Percentiles rank a stretch among this genome's conserved stretches.
Conservation (phyloP, 164 flowering plant species). For the Umbilicus rupestris region DNA sequence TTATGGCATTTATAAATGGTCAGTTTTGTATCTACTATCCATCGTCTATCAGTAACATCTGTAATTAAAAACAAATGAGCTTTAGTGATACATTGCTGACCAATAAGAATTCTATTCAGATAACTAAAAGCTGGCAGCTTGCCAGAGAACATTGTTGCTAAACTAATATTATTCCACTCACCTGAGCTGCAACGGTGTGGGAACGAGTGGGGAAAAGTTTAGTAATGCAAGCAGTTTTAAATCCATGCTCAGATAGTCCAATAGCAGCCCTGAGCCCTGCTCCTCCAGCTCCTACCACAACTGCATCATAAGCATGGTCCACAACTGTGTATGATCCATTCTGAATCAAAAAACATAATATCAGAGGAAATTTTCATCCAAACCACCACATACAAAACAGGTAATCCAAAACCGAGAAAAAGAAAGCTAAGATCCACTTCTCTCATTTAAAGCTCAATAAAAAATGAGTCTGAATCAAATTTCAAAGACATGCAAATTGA, state of each 20-base stretch:
- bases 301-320: conserved; percentile 85
- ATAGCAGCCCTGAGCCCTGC: conserved; percentile 91
- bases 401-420: background rate
- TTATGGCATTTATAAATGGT: too few relatives aligned
- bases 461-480: background rate
- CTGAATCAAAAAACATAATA: conserved; percentile 6
- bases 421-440: too few relatives aligned
- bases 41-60: too few relatives aligned
- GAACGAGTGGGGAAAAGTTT: conserved; percentile 91
- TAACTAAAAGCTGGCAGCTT: too few relatives aligned
- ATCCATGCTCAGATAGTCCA: conserved; percentile 89
- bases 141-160: too few relatives aligned
- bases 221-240: conserved; percentile 90
- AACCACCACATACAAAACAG: background rate
- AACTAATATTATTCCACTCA: conserved; percentile 11
- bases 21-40: too few relatives aligned
- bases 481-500: background rate
- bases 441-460: too few relatives aligned
- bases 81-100: too few relatives aligned
- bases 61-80: too few relatives aligned
- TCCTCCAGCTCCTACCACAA: conserved; percentile 91
- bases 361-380: background rate
- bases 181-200: conserved; percentile 95
- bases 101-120: too few relatives aligned
- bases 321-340: conserved; percentile 53